Percentiles rank a stretch among this genome's conserved stretches.
These are phyloP conservation scores for sorghum (Sorghum bicolor) DNA, from an alignment of 176 grass and related monocot genomes.

Conservation along the genomic window Sorghum_bicolor_NCBIv3 NC_012870.2:7678501-7679000, in stretches of 20 bases:
- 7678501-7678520: neutral
- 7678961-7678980: neutral
- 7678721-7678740: neutral
- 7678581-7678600: neutral
- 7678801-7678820: constrained; percentile 12
- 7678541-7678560: neutral
- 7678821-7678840: constrained; percentile 52
- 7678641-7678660: neutral
- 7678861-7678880: constrained; percentile 92
- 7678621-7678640: constrained; percentile 19
- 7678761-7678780: neutral
- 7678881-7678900: constrained; percentile 89
- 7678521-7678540: neutral
- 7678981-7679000: neutral
- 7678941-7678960: constrained; percentile 48
- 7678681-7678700: neutral
- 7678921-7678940: constrained; percentile 92
- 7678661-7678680: neutral
- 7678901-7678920: constrained; percentile 79
- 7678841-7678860: constrained; percentile 91
- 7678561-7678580: neutral
- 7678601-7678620: neutral
- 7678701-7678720: constrained; percentile 1
- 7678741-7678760: neutral
- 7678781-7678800: neutral